A percentile compares a stretch with the other conserved stretches of the same genome.
Evolutionary conservation across 2,329 filamentous ascomycete genomes (phyloP).

Genomic region (Davidsoniella eucalypti): DNA sequence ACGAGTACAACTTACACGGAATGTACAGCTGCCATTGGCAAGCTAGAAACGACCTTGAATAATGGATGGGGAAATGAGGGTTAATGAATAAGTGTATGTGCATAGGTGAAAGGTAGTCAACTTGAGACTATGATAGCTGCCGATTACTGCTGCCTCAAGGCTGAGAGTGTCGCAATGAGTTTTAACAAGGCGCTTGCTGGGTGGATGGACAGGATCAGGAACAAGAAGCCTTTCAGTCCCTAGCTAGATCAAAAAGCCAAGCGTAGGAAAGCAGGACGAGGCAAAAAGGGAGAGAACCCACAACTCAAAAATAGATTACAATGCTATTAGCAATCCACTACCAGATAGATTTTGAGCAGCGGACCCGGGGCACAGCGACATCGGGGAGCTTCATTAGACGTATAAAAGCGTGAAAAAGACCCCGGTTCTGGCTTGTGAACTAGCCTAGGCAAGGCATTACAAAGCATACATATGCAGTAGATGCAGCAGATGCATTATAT

Average conservation of each 20-base stretch:
- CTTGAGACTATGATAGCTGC: not conserved
- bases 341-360: too few relatives aligned
- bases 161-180: not conserved
- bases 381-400: too few relatives aligned
- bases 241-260: not conserved
- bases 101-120: not conserved
- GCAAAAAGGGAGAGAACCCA: too few relatives aligned
- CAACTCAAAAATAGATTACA: too few relatives aligned
- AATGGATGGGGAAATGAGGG: not conserved
- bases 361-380: too few relatives aligned
- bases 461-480: too few relatives aligned
- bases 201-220: conserved; percentile 7
- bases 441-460: too few relatives aligned
- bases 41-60: not conserved
- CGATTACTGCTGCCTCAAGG: not conserved
- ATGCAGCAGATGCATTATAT: too few relatives aligned
- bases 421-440: too few relatives aligned
- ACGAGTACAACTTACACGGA: not conserved
- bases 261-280: not conserved
- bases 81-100: not conserved
- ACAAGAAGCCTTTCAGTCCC: conserved; percentile 8
- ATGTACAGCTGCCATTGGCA: too few relatives aligned
- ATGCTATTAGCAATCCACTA: too few relatives aligned
- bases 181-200: not conserved
- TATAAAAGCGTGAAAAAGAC: too few relatives aligned